A percentile compares a stretch with the other conserved stretches of the same genome.
Conservation (phyloP, 208 protist genomes). For the Leishmania tropica region DNA sequence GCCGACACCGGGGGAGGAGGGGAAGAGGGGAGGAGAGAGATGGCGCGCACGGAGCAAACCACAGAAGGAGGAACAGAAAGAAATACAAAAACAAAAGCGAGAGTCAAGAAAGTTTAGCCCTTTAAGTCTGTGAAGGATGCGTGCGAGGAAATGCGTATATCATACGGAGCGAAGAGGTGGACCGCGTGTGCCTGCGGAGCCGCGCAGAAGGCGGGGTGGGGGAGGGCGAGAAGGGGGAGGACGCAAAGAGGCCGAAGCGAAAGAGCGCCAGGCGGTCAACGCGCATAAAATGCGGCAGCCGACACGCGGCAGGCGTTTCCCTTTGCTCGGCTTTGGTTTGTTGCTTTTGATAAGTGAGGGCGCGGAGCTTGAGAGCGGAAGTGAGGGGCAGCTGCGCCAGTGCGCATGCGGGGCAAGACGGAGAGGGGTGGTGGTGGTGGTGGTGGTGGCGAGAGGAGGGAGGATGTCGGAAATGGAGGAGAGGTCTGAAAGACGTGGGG, state of each 20-base stretch:
- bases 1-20: neutral
- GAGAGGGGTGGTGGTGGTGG: neutral
- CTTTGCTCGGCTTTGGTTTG: neutral
- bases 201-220: neutral
- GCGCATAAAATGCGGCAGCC: neutral
- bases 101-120: neutral
- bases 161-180: neutral
- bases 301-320: neutral
- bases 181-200: neutral
- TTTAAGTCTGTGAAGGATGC: neutral
- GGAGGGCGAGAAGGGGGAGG: too few species aligned
- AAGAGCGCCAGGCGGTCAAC: neutral
- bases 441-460: neutral
- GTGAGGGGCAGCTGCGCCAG: neutral
- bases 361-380: neutral
- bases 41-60: neutral
- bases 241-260: neutral
- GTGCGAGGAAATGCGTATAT: neutral
- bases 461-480: neutral
- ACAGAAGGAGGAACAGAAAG: slow-evolving; percentile 1
- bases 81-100: neutral
- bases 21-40: neutral
- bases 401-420: neutral
- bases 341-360: neutral
- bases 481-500: neutral